Evolutionary conservation across 345 rosid species (phyloP).

Genomic region (Raphanus raphanistrum): DNA sequence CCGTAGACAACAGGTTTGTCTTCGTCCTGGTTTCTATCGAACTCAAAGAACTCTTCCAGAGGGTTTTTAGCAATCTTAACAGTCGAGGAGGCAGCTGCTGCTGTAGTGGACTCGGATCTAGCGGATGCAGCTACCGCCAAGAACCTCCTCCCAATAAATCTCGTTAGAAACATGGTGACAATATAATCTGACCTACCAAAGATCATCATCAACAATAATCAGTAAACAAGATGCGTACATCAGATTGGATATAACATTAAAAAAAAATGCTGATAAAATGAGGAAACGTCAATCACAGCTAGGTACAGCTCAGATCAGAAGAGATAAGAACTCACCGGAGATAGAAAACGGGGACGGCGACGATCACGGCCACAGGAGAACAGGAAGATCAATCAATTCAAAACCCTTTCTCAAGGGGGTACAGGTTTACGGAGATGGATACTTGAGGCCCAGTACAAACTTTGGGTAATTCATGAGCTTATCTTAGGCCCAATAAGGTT

Average conservation of each 20-base stretch:
- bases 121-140: constrained; percentile 48
- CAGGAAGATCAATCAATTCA: neutral
- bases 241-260: neutral
- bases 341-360: constrained; percentile 19
- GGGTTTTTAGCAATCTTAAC: constrained; percentile 52
- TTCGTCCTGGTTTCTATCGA: constrained; percentile 64
- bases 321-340: constrained; percentile 16
- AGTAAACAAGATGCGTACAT: neutral
- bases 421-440: neutral
- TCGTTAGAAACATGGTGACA: constrained; percentile 57
- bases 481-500: neutral
- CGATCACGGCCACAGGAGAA: constrained; percentile 12
- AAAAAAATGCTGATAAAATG: neutral
- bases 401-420: neutral
- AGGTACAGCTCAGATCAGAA: neutral
- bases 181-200: neutral
- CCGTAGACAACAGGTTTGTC: constrained; percentile 76
- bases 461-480: neutral
- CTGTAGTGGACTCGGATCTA: constrained; percentile 57
- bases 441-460: neutral
- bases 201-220: neutral
- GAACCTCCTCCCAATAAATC: constrained; percentile 64
- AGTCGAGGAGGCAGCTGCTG: constrained; percentile 52
- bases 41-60: constrained; percentile 82
- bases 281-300: neutral